Evolutionary conservation across 164 flowering plant genomes (phyloP).

Genomic region (Vitis amurensis): DNA sequence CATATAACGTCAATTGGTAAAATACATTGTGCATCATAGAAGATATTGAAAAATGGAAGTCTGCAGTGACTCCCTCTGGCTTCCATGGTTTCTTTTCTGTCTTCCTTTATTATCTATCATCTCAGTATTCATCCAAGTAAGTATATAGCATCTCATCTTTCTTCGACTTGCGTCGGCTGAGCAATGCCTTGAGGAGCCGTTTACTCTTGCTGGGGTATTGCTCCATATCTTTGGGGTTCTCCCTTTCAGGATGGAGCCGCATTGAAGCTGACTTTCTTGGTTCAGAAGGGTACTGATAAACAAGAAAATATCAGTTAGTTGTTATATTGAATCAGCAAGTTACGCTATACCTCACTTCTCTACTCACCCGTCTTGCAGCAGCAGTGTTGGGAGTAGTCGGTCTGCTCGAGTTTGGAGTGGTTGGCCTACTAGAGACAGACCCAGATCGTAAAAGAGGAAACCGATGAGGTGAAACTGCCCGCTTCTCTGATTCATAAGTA

Average conservation of each 20-base stretch:
- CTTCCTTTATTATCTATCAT: not conserved
- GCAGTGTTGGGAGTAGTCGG: conserved; percentile 54
- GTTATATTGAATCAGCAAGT: not conserved
- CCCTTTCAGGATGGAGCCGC: conserved; percentile 46
- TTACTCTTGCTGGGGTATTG: conserved; percentile 71
- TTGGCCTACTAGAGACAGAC: conserved; percentile 51
- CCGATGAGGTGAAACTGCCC: conserved; percentile 62
- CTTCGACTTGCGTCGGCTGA: conserved; percentile 75
- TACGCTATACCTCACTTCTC: not conserved
- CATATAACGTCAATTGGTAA: too few species aligned
- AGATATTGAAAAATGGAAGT: not conserved
- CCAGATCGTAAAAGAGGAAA: conserved; percentile 74
- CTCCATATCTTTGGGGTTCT: conserved; percentile 44
- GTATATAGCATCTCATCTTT: conserved; percentile 64
- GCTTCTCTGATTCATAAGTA: conserved; percentile 42
- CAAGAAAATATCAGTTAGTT: not conserved
- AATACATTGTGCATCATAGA: not conserved
- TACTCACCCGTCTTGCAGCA: conserved; percentile 42
- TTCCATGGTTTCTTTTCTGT: not conserved
- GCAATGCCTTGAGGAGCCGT: conserved; percentile 67
- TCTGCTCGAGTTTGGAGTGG: conserved; percentile 45
- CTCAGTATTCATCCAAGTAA: conserved; percentile 73
- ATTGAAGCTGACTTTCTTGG: conserved; percentile 69
- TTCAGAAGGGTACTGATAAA: conserved; percentile 57
- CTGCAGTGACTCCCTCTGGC: not conserved